These are phyloP conservation scores for Neurospora sp. DNA, from an alignment of 495 filamentous ascomycete species.

Conservation along the genomic window DNA sequence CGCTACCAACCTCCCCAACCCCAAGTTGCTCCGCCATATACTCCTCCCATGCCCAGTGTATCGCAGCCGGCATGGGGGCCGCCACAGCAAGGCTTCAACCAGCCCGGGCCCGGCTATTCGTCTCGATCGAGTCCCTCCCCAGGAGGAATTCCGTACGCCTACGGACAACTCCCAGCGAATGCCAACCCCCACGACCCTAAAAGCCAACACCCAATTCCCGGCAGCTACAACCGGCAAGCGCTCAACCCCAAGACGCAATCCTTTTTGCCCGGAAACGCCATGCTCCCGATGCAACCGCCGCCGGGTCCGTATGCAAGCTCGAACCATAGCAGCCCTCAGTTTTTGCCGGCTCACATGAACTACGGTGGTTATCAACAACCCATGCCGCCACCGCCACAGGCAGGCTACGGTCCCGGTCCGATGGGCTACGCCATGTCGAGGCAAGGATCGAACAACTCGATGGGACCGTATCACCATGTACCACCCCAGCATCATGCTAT, in stretches of 20 bases:
- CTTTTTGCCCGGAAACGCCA: constrained; percentile 59
- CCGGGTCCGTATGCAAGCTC: constrained; percentile 23
- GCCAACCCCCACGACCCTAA: constrained; percentile 54
- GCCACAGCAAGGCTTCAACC: constrained; percentile 16
- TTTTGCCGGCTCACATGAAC: constrained; percentile 32
- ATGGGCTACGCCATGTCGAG: constrained; percentile 39
- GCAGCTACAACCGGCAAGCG: constrained; percentile 68
- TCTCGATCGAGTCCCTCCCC: constrained; percentile 26
- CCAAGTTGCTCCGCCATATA: constrained; percentile 30
- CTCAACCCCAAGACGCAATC: constrained; percentile 91
- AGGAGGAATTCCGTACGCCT: constrained; percentile 53
- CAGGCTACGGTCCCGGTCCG: constrained; percentile 17
- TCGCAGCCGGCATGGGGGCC: constrained; percentile 6
- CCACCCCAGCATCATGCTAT: constrained; percentile 10
- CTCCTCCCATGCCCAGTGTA: constrained; percentile 28
- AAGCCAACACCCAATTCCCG: constrained; percentile 66
- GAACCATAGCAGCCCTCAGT: constrained; percentile 37
- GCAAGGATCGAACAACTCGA: constrained; percentile 43
- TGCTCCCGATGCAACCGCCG: constrained; percentile 31
- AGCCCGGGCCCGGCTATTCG: constrained; percentile 16
- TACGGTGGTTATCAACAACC: constrained; percentile 32
- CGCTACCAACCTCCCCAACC: constrained; percentile 25
- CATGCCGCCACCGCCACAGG: constrained; percentile 25
- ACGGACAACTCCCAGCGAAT: constrained; percentile 65
- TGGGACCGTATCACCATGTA: constrained; percentile 33